Evolutionary conservation across 306 rosid genomes (phyloP), one percentile per base, ranked within the genome.

Genomic region (Sesbania bispinosa): DNA sequence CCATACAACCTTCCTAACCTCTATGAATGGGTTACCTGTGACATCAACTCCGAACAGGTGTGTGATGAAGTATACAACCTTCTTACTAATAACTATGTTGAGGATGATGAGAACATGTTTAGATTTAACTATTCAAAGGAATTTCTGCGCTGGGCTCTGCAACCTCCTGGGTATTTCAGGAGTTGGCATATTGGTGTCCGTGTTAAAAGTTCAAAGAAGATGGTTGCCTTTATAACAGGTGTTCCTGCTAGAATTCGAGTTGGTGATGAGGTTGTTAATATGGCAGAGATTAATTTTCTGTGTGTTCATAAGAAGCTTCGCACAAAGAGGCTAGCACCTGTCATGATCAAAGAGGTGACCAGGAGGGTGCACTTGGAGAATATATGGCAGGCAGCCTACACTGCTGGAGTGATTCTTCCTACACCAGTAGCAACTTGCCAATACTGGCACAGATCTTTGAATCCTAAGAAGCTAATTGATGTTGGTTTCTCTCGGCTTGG

Each of bases 281-380:
- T 88, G 98, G 98, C 97, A 3, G 98, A 93, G 83, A 90, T 93
- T 62, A 93, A 93, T 71, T 93, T 93, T 71, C 81, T 93, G 21
- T 93, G 98, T 20, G 97, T 93, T 61, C 98, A 93, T 61, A 93
- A 93, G 89, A 93, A 88, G 84, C 98, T 93, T 35, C 85, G 98
- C 69, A 90, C 97, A 0, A 93, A 93, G 87, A 88, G 98, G 80
- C 97, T 93, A 69, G 98, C 97, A 6, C 98, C 98, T 47, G 97
- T 93, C 43, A 93, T 93, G 98, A 93, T 93, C 80, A 93, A 93
- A 85, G 98, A 93, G 86, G 98, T 93, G 38, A 93, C 98, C 20
- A 80, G 98, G 81, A 87, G 98, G 86, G 98, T 93, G 74, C 97
- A 90, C 82, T 69, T 90, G 90, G 98, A 93, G 85, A 87, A 90